Base-by-base conservation (phyloP, 306 rosid species). In the Cicer pinnatifidum region DNA sequence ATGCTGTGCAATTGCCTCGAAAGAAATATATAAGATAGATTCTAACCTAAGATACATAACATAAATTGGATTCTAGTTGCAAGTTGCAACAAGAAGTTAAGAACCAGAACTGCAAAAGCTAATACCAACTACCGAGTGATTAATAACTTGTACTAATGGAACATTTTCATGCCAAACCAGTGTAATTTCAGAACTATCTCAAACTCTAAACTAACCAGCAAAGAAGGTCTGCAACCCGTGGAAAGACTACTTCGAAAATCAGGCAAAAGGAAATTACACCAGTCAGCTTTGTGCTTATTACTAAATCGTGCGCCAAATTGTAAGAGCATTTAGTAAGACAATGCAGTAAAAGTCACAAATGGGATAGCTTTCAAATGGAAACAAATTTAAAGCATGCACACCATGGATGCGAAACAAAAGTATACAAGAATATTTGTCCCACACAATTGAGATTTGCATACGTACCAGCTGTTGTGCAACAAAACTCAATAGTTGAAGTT, bases 391-490 rank as follows among this genome's bases (percentile, higher is more conserved):
- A 56, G 70, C 35, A 53, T 69, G 28, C 67, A 28, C 11, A 1
- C 44, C 48, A 63, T 6, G 69, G 23, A 54, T 16, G 70, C 50
- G 47, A 52, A 57, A 56, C 60, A 70, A 19, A 44, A 68, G 40
- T 12, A 73, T 23, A 51, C 52, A 67, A 71, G 67, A 78, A 69
- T 38, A 52, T 46, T 65, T 40, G 40, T 59, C 15, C 71, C 8
- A 65, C 52, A 78, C 11, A 81, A 80, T 67, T 56, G 56, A 75
- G 78, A 78, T 76, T 64, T 60, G 72, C 79, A 83, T 70, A 65
- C 17, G 43, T 89, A 93, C 98, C 98, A 37, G 97, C 97, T 70
- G 98, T 91, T 66, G 92, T 85, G 86, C 96, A 91, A 70, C 93
- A 75, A 73, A 85, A 93, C 63, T 91, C 96, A 69, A 91, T 85